Percentiles rank a stretch among this genome's conserved stretches.
Conservation (phyloP, 305 asterid species). For the Coffea humblotiana region DNA sequence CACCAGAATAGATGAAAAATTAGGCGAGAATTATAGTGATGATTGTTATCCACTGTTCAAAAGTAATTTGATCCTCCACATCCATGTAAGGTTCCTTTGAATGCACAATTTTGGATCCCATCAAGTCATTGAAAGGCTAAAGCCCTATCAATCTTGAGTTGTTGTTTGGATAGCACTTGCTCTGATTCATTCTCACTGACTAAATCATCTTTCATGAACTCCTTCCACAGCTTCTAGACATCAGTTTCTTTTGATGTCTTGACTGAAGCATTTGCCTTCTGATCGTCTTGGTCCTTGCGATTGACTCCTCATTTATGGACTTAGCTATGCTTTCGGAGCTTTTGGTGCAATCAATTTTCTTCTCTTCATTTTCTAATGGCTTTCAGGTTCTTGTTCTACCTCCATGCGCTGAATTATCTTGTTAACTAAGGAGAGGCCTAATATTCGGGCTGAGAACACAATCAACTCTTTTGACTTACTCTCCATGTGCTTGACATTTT, state of each 20-base stretch:
- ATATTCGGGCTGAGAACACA: slow-evolving; percentile 24
- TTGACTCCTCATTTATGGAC: neutral
- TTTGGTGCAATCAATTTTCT: slow-evolving; percentile 12
- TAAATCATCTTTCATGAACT: slow-evolving; percentile 7
- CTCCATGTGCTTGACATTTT: slow-evolving; percentile 13
- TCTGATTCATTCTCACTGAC: neutral
- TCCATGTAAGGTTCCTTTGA: slow-evolving; percentile 2
- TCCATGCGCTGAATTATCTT: slow-evolving; percentile 6
- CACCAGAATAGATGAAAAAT: neutral
- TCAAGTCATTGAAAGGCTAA: slow-evolving; percentile 9
- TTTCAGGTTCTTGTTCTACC: slow-evolving; percentile 1
- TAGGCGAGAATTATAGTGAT: neutral
- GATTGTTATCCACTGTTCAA: slow-evolving; percentile 17
- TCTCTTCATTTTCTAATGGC: slow-evolving; percentile 16
- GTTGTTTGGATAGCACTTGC: neutral
- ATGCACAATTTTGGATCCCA: slow-evolving; percentile 16
- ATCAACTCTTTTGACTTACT: slow-evolving; percentile 6
- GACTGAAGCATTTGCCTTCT: neutral
- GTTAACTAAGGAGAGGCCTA: slow-evolving; percentile 9
- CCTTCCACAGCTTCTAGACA: neutral
- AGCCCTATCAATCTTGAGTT: slow-evolving; percentile 8
- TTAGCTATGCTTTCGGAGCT: neutral
- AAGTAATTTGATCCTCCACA: slow-evolving; percentile 17
- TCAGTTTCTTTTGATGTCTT: neutral
- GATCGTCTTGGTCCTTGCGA: neutral